phyloP scores from a whole-genome alignment of 1,139 yeast species.

The Geotrichum macrosporum region DNA sequence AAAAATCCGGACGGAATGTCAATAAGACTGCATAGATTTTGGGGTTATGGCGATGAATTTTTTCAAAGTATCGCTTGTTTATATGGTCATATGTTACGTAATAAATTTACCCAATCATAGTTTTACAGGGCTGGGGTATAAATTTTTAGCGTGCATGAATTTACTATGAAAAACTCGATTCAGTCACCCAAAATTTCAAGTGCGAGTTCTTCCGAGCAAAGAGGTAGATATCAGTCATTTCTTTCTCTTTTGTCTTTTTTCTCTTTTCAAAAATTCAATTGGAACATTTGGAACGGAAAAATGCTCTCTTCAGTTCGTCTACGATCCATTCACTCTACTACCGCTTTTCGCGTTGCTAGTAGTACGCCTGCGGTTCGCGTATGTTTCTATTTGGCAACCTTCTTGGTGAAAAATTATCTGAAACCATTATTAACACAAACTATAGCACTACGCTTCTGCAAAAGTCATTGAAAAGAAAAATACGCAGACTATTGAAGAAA shows the following conservation, averaged over 20 bases:
- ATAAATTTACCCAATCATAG: constrained; percentile 1
- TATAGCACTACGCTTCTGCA: background rate
- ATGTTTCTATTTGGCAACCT: background rate
- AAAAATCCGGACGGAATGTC: background rate
- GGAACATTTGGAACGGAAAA: background rate
- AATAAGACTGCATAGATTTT: too few relatives aligned
- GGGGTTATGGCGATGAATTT: too few relatives aligned
- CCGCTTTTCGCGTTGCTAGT: background rate
- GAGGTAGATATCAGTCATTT: too few relatives aligned
- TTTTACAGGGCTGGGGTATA: background rate
- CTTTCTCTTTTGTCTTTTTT: background rate
- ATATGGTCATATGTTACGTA: background rate
- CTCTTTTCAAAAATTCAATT: background rate
- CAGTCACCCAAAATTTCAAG: background rate
- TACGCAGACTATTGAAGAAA: constrained; percentile 4
- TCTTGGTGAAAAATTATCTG: background rate
- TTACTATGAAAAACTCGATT: background rate
- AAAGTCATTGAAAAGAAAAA: background rate
- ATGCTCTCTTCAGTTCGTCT: constrained; percentile 15
- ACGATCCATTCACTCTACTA: constrained; percentile 8
- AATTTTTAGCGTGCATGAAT: background rate
- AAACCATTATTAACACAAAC: background rate
- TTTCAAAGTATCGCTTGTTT: too few relatives aligned
- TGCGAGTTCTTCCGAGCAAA: background rate
- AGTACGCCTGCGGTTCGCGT: constrained; percentile 10